phyloP scores from a whole-genome alignment of 1,284 basidiomycete genomes.

The Vanrija sp. region DNA sequence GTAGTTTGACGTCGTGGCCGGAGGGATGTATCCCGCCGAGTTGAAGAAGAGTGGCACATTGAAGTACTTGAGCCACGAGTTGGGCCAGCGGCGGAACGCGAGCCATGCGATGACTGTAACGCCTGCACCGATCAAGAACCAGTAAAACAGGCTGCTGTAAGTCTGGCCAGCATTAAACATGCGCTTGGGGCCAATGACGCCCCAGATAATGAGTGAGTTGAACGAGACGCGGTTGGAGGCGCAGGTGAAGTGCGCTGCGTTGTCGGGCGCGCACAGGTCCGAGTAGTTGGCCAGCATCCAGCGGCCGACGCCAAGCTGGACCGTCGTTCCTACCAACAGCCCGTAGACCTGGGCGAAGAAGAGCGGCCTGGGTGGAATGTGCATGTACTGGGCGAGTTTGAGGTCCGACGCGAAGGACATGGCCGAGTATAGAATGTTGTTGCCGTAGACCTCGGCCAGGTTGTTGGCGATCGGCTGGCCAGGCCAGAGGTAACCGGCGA shows the following conservation, averaged over 20 bases:
- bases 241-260: slow-evolving; percentile 47
- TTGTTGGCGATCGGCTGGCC: slow-evolving; percentile 59
- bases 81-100: slow-evolving; percentile 70
- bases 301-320: slow-evolving; percentile 51
- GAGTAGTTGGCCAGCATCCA: slow-evolving; percentile 42
- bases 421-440: slow-evolving; percentile 55
- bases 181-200: slow-evolving; percentile 66
- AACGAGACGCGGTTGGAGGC: slow-evolving; percentile 42
- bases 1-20: slow-evolving; percentile 54
- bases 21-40: slow-evolving; percentile 58
- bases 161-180: slow-evolving; percentile 54
- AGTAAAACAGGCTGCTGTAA: slow-evolving; percentile 50
- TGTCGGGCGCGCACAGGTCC: slow-evolving; percentile 26
- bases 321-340: slow-evolving; percentile 40
- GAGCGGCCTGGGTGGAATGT: slow-evolving; percentile 38
- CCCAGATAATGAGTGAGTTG: slow-evolving; percentile 48
- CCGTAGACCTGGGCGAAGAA: slow-evolving; percentile 55
- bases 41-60: slow-evolving; percentile 45
- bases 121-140: slow-evolving; percentile 67
- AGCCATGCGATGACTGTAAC: slow-evolving; percentile 76
- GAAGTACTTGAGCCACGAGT: slow-evolving; percentile 63
- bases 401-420: slow-evolving; percentile 53
- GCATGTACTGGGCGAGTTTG: slow-evolving; percentile 46
- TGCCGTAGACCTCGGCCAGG: slow-evolving; percentile 36
- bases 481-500: slow-evolving; percentile 58